Conservation (phyloP, 768 basidiomycete genomes). For the Russula sp. region DNA sequence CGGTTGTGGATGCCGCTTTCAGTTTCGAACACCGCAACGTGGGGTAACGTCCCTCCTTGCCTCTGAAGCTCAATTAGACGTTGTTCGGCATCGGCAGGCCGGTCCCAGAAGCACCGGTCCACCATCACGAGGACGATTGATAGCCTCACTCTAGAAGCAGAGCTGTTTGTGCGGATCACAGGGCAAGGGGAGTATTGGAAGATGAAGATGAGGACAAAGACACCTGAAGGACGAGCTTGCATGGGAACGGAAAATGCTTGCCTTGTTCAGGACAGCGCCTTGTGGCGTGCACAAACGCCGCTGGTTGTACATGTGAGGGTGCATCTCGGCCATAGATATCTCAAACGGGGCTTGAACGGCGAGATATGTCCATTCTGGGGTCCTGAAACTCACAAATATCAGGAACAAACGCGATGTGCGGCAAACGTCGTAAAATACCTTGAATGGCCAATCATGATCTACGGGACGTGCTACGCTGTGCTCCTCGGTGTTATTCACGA, state of each 20-base stretch:
- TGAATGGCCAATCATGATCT: neutral
- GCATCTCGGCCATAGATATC: neutral
- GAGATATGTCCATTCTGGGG: neutral
- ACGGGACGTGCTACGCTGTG: neutral
- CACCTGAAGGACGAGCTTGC: neutral
- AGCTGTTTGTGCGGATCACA: neutral
- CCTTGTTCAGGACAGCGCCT: neutral
- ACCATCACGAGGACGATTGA: neutral
- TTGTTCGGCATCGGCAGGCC: neutral
- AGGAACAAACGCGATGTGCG: neutral
- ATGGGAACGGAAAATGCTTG: neutral
- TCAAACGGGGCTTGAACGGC: neutral
- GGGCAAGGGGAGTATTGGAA: neutral
- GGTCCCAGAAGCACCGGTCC: neutral
- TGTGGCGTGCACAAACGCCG: neutral
- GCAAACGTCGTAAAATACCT: neutral
- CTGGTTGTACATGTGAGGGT: neutral
- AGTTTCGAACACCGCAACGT: too few species aligned
- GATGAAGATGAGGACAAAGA: neutral
- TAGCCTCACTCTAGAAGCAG: neutral
- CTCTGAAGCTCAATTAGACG: neutral
- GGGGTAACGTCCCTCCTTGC: neutral
- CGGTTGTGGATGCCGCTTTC: too few species aligned
- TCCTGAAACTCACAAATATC: neutral
- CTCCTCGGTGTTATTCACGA: neutral